A percentile compares a stretch with the other conserved stretches of the same genome.
phyloP scores from a whole-genome alignment of 2,329 filamentous ascomycete species.

The Ophiostoma ulmi region DNA sequence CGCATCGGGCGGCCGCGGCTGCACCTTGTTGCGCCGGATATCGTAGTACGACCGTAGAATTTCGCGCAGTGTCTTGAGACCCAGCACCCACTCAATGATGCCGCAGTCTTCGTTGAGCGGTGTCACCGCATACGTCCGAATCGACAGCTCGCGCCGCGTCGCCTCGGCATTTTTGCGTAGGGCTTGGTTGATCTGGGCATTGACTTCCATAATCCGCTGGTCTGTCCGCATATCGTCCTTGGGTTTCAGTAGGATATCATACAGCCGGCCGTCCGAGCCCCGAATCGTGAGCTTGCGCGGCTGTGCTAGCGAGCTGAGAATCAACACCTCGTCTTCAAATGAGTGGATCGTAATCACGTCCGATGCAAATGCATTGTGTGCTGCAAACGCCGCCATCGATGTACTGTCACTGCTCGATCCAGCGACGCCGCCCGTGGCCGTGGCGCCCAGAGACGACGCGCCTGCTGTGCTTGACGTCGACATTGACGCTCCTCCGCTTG shows the following conservation, averaged over 20 bases:
- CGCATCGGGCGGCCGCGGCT: conserved; percentile 67
- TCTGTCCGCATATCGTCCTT: conserved; percentile 98
- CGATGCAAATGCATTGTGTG: conserved; percentile 80
- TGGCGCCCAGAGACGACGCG: background rate
- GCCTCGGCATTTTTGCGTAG: conserved; percentile 88
- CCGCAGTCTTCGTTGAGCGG: conserved; percentile 97
- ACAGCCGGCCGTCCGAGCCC: conserved; percentile 81
- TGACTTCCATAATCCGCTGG: conserved; percentile 98
- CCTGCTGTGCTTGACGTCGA: background rate
- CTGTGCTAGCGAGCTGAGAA: conserved; percentile 86
- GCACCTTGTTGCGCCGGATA: conserved; percentile 68
- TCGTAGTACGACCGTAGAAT: conserved; percentile 52
- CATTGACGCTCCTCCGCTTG: background rate
- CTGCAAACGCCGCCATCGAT: conserved; percentile 44
- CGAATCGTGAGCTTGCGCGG: conserved; percentile 83
- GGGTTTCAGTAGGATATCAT: conserved; percentile 91
- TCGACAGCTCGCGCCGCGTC: conserved; percentile 83
- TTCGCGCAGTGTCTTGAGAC: conserved; percentile 87
- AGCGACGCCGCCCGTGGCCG: background rate
- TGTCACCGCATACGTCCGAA: conserved; percentile 95
- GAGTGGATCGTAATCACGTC: conserved; percentile 77
- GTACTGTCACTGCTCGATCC: conserved; percentile 12
- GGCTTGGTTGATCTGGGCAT: conserved; percentile 93
- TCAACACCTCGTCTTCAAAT: conserved; percentile 82
- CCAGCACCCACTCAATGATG: conserved; percentile 97